Base-by-base conservation (phyloP, 2,329 filamentous ascomycete species). In the Apiospora kogelbergensis region DNA sequence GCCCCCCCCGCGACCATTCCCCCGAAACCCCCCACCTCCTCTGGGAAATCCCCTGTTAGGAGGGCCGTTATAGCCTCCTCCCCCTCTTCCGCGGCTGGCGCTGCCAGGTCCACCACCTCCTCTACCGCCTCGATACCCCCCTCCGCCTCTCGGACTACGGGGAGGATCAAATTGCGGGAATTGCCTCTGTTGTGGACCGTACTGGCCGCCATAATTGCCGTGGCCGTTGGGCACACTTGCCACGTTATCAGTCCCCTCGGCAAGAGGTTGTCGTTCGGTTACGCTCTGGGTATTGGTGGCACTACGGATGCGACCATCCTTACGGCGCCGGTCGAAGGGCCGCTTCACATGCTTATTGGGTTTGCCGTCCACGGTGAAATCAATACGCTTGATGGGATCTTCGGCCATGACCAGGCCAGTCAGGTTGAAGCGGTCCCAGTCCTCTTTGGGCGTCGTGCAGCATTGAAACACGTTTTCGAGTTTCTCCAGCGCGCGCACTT, bases 401-500 rank as follows among this genome's bases (percentile, higher is more conserved):
- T 91, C 90, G 0, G 90, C 90, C 88, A 91, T 92, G 57, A 89
- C 81, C 7, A 90, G 80, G 0, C 87, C 85, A 1, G 81, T 80
- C 6, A 95, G 77, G 0, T 87, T 88, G 3, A 89, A 74, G 9
- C 83, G 81, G 60, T 85, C 82, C 74, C 90, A 87, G 68, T 89
- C 87, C 40, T 87, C 86, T 1, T 84, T 81, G 0, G 84, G 82
- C 0, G 93, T 83, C 6, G 89, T 91, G 85, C 90, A 93, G 0
- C 88, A 84, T 75, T 95, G 93, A 74, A 93, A 94, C 1, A 93
- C 80, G 53, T 92, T 83, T 71, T 86, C 83, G 2, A 85, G 76
- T 46, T 81, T 82, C 45, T 84, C 80, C 0, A 94, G 78, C 0
- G 81, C 77, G 1, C 85, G 82, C 33, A 94, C 76, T 76, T 95